phyloP scores from a whole-genome alignment of 306 rosid genomes.

The Acacia melanoxylon region DNA sequence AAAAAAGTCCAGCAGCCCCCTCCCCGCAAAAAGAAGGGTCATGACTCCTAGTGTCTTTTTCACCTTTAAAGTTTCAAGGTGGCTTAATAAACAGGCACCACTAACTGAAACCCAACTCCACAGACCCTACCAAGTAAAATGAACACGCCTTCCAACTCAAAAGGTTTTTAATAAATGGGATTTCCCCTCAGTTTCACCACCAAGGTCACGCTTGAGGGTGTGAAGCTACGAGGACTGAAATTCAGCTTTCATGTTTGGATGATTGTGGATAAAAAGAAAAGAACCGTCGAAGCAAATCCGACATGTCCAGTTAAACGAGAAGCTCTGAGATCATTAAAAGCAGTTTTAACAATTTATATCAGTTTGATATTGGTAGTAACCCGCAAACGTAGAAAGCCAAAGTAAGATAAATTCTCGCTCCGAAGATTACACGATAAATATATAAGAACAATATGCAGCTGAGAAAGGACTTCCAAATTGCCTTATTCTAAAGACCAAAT shows the following conservation, averaged over 20 bases:
- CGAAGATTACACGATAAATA: background rate
- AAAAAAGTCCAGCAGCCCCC: background rate
- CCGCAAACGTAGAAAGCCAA: background rate
- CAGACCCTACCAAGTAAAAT: background rate
- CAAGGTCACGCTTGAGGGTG: background rate
- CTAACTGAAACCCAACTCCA: background rate
- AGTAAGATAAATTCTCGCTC: background rate
- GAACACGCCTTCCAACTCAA: background rate
- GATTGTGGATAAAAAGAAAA: background rate
- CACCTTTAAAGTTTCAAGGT: background rate
- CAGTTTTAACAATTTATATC: slow-evolving; percentile 27
- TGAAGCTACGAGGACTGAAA: background rate
- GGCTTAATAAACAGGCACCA: slow-evolving; percentile 5
- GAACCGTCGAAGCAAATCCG: background rate
- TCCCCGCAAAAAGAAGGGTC: background rate
- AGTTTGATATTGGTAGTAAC: background rate
- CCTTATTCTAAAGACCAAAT: background rate
- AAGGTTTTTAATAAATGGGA: background rate
- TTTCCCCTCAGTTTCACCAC: background rate
- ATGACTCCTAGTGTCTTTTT: background rate
- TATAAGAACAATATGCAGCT: background rate
- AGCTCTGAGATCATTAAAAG: slow-evolving; percentile 14
- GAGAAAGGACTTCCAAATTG: background rate
- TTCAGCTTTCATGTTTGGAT: background rate
- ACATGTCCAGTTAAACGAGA: slow-evolving; percentile 2